A percentile compares a stretch with the other conserved stretches of the same genome.
Conservation (phyloP, 2,329 filamentous ascomycete species). For the Hypoxylon sp. region DNA sequence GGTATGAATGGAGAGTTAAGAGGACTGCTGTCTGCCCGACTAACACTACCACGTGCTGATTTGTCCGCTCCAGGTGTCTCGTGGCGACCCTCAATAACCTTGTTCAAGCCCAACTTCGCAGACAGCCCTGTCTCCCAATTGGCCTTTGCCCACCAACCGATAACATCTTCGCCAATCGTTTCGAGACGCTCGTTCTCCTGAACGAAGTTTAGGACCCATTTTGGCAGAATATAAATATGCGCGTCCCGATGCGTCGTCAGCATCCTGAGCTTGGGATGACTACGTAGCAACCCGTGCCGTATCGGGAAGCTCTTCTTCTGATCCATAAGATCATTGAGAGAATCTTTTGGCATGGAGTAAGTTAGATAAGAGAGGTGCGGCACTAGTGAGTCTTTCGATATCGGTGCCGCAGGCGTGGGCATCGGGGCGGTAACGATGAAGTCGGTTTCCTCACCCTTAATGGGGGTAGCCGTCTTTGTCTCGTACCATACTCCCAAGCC, state of each 20-base stretch:
- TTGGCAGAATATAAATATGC: constrained; percentile 94
- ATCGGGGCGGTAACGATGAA: constrained; percentile 86
- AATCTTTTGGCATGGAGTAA: constrained; percentile 90
- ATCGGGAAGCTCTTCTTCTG: constrained; percentile 80
- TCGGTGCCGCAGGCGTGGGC: constrained; percentile 68
- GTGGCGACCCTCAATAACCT: constrained; percentile 70
- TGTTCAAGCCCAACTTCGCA: constrained; percentile 80
- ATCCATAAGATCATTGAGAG: constrained; percentile 85
- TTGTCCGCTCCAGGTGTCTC: constrained; percentile 58
- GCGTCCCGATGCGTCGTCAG: constrained; percentile 89
- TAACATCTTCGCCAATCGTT: constrained; percentile 89
- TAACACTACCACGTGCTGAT: constrained; percentile 46
- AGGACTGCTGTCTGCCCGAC: constrained; percentile 35
- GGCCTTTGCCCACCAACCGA: constrained; percentile 96
- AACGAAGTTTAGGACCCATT: constrained; percentile 90
- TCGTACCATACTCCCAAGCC: constrained; percentile 93
- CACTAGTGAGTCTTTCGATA: constrained; percentile 75
- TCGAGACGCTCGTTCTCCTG: constrained; percentile 85
- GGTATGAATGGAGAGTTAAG: constrained; percentile 41
- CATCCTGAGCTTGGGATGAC: constrained; percentile 83
- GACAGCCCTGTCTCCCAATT: constrained; percentile 88
- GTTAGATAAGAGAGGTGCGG: constrained; percentile 81
- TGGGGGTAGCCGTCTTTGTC: constrained; percentile 79
- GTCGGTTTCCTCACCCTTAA: constrained; percentile 94
- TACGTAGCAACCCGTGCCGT: constrained; percentile 81